A percentile compares a stretch with the other conserved stretches of the same genome.
Evolutionary conservation across 192 early-diverging fungal genomes (phyloP).

Genomic region (Kappamyces sp.): DNA sequence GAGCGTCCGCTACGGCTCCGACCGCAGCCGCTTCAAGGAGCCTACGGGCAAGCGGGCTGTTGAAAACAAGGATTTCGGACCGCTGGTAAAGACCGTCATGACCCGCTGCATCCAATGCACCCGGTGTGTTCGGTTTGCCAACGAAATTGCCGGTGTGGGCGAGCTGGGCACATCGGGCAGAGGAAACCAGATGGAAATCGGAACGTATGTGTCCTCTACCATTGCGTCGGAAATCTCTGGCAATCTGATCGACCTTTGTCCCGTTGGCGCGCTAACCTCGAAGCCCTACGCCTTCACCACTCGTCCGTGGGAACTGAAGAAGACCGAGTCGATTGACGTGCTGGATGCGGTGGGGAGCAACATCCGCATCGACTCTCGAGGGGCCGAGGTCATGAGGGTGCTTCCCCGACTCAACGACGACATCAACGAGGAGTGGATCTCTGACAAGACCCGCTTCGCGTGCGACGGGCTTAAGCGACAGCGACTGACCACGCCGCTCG

Average conservation of each 20-base stretch:
- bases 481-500: slow-evolving; percentile 85
- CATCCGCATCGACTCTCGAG: slow-evolving; percentile 93
- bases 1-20: slow-evolving; percentile 89
- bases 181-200: slow-evolving; percentile 98
- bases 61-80: slow-evolving; percentile 96
- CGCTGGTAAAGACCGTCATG: slow-evolving; percentile 94
- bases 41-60: slow-evolving; percentile 83
- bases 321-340: slow-evolving; percentile 93
- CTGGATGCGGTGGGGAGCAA: slow-evolving; percentile 91
- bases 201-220: slow-evolving; percentile 88
- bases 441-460: slow-evolving; percentile 93
- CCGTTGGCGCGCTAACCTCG: slow-evolving; percentile 94
- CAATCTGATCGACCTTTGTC: slow-evolving; percentile 96
- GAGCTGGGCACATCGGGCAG: slow-evolving; percentile 94
- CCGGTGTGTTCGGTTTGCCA: slow-evolving; percentile 95
- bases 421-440: slow-evolving; percentile 99
- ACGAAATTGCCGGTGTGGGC: slow-evolving; percentile 92
- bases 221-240: slow-evolving; percentile 92
- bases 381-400: slow-evolving; percentile 93
- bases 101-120: slow-evolving; percentile 99
- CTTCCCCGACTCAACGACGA: slow-evolving; percentile 93
- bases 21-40: slow-evolving; percentile 86
- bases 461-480: slow-evolving; percentile 95
- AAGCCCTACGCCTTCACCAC: slow-evolving; percentile 93
- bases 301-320: slow-evolving; percentile 95